Evolutionary conservation across 805 yeast species (phyloP).

Genomic region (Tetrapisispora pingtungensis): DNA sequence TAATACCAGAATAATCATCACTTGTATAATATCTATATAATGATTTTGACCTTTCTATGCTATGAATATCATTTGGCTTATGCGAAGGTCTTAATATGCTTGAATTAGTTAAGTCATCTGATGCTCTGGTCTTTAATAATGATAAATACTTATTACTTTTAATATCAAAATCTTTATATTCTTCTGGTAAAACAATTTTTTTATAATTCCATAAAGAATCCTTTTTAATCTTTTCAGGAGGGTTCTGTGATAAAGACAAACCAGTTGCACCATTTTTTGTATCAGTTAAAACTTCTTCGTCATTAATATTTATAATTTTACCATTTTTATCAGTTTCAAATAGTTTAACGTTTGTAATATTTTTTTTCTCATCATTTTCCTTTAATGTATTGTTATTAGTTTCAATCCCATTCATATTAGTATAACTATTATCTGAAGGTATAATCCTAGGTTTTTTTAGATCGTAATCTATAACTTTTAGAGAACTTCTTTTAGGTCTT

Average conservation of each 20-base stretch:
- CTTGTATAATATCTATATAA: neutral
- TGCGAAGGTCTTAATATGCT: constrained; percentile 25
- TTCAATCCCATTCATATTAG: neutral
- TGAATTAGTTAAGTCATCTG: constrained; percentile 27
- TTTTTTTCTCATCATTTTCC: neutral
- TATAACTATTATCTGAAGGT: constrained; percentile 14
- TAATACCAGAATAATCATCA: neutral
- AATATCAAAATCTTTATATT: constrained; percentile 12
- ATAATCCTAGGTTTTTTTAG: constrained; percentile 25
- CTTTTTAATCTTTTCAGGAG: constrained; percentile 47
- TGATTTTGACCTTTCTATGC: constrained; percentile 6
- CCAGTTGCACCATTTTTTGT: constrained; percentile 61
- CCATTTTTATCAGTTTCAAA: constrained; percentile 15
- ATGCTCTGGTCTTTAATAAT: constrained; percentile 26
- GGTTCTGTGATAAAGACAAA: constrained; percentile 57
- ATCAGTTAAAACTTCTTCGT: constrained; percentile 25
- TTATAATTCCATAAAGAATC: constrained; percentile 45
- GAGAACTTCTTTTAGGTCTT: constrained; percentile 22
- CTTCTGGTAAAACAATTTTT: constrained; percentile 12
- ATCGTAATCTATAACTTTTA: constrained; percentile 26
- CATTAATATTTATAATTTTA: constrained; percentile 29
- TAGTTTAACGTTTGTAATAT: neutral
- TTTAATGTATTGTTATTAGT: neutral
- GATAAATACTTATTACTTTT: constrained; percentile 14
- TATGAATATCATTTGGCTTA: constrained; percentile 13